A percentile compares a stretch with the other conserved stretches of the same genome.
phyloP scores from a whole-genome alignment of 176 grass and related monocot genomes.

The Aegilops speltoides region DNA sequence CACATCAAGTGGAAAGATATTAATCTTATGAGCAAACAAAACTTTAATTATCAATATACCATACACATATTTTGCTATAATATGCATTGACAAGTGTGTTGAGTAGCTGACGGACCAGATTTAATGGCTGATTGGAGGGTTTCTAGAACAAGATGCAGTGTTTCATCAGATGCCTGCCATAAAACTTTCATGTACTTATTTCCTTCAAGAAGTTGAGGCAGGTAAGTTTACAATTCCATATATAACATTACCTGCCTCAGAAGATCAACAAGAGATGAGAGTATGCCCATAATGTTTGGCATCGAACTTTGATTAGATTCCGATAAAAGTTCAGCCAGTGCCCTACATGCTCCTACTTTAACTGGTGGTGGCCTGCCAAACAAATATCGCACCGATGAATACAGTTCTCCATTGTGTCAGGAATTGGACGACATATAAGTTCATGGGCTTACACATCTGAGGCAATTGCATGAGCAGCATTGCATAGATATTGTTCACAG shows the following conservation, averaged over 20 bases:
- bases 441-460: constrained; percentile 76
- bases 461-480: constrained; percentile 67
- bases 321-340: constrained; percentile 65
- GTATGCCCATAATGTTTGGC: constrained; percentile 65
- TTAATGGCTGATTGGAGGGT: constrained; percentile 80
- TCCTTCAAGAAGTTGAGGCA: constrained; percentile 12
- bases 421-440: constrained; percentile 21
- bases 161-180: constrained; percentile 87
- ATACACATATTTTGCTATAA: constrained; percentile 23
- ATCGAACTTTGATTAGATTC: constrained; percentile 53
- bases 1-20: constrained; percentile 35
- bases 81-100: constrained; percentile 16
- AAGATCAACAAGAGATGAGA: constrained; percentile 83
- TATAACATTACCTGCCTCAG: constrained; percentile 63
- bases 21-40: not conserved
- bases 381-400: constrained; percentile 30
- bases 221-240: constrained; percentile 28
- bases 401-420: constrained; percentile 20
- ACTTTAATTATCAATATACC: not conserved
- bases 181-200: constrained; percentile 23
- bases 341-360: constrained; percentile 95
- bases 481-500: constrained; percentile 67
- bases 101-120: constrained; percentile 50
- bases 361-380: constrained; percentile 75
- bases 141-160: constrained; percentile 95